Base-by-base conservation (phyloP, 495 filamentous ascomycete genomes). In the Talaromyces thailandensis region DNA sequence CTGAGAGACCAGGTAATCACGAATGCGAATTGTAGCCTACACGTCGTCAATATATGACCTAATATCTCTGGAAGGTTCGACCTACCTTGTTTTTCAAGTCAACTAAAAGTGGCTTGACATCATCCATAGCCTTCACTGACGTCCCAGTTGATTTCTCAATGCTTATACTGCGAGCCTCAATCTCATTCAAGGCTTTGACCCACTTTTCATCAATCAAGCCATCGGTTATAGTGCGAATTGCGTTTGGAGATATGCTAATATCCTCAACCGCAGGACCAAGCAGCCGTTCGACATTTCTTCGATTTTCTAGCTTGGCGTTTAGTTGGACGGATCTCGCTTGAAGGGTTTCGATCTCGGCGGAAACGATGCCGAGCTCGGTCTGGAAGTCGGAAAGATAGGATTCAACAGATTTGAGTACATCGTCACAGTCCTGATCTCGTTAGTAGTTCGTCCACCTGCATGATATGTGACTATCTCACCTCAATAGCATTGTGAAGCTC, bases 201-300 rank as follows among this genome's bases (percentile, higher is more conserved):
- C 93, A 98, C 21, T 82, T 81, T 62, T 95, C 91, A 71, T 98
- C 95, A 26, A 98, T 90, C 28, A 88, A 83, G 4, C 92, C 93
- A 65, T 98, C 93, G 0, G 86, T 81, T 43, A 98, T 93, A 68
- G 87, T 87, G 26, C 84, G 83, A 23, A 98, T 89, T 11, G 93
- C 78, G 57, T 82, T 80, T 6, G 94, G 95, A 2, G 95, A 87
- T 35, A 98, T 80, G 63, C 87, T 92, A 57, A 96, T 87, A 64
- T 96, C 92, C 69, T 98, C 95, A 56, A 98, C 90, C 5, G 93
- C 84, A 0, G 94, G 95, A 0, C 90, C 95, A 9, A 98, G 77
- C 1, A 90, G 77, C 71, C 89, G 92, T 73, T 98, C 94, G 7
- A 97, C 92, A 21, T 87, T 83, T 66, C 89, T 92, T 24, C 94